A percentile compares a stretch with the other conserved stretches of the same genome.
Conservation (phyloP, 2,329 filamentous ascomycete genomes). For the Fusarium sp. region DNA sequence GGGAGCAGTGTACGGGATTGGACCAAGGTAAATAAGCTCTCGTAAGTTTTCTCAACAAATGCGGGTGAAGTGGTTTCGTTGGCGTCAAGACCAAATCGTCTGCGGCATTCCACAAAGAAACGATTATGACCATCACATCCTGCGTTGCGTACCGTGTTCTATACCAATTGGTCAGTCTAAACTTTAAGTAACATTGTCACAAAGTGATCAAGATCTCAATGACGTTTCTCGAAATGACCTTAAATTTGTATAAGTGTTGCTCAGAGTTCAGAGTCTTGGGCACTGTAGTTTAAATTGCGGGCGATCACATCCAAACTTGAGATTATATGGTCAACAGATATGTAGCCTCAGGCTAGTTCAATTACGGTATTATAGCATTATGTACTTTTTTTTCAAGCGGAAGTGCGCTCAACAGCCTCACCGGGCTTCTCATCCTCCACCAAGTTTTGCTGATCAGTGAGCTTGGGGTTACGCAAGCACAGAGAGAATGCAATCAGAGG, state of each 20-base stretch:
- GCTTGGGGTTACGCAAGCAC: conserved; percentile 61
- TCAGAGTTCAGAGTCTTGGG: too few species aligned
- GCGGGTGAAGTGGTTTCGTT: too few species aligned
- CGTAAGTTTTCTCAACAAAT: too few species aligned
- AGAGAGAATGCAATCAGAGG: conserved; percentile 63
- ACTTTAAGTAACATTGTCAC: too few species aligned
- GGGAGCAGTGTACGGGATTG: background rate
- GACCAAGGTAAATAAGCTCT: background rate
- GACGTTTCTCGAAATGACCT: too few species aligned
- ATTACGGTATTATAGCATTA: conserved; percentile 31
- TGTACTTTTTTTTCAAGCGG: conserved; percentile 13
- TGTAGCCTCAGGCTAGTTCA: conserved; percentile 15
- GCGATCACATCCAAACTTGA: background rate
- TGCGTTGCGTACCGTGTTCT: too few species aligned
- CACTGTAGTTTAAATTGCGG: background rate
- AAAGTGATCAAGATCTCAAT: too few species aligned
- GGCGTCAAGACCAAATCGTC: too few species aligned
- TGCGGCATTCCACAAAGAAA: too few species aligned
- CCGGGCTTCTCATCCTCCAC: conserved; percentile 52
- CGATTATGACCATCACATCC: too few species aligned
- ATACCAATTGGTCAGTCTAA: too few species aligned
- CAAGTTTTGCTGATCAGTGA: conserved; percentile 62
- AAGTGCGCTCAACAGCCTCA: conserved; percentile 11
- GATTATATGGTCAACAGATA: background rate
- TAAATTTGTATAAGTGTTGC: too few species aligned